Percentiles rank a stretch among this genome's conserved stretches.
Evolutionary conservation across 1,284 basidiomycete species (phyloP).

Genomic region (Ceratobasidium sp.): DNA sequence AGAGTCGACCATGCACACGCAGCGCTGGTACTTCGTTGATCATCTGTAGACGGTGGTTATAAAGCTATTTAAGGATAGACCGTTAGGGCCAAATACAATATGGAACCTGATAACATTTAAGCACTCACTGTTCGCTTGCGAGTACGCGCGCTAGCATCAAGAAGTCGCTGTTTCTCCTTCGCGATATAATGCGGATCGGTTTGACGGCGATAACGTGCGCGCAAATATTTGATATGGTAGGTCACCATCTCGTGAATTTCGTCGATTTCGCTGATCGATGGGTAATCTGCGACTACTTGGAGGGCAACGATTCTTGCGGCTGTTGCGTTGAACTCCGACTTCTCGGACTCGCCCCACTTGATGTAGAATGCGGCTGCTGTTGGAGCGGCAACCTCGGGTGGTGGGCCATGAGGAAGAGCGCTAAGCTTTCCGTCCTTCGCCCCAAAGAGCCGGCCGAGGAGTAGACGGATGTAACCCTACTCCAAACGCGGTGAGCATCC

Average conservation of each 20-base stretch:
- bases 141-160: not conserved
- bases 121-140: conserved; percentile 3
- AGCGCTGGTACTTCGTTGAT: not conserved
- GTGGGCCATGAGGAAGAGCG: too few species aligned
- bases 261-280: not conserved
- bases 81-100: not conserved
- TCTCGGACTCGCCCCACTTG: too few species aligned
- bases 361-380: too few species aligned
- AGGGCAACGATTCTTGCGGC: too few species aligned
- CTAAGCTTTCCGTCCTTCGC: too few species aligned
- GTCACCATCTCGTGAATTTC: not conserved
- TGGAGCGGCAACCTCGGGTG: too few species aligned
- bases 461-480: too few species aligned
- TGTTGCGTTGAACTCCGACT: too few species aligned
- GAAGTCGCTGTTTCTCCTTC: not conserved
- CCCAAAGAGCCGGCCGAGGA: too few species aligned
- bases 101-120: not conserved
- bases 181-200: not conserved
- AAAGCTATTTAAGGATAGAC: not conserved
- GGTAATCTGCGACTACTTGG: too few species aligned
- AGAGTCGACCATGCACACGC: not conserved
- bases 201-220: not conserved
- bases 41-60: not conserved
- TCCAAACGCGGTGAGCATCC: too few species aligned
- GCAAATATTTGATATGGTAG: not conserved